Evolutionary conservation across 768 basidiomycete species (phyloP).

Genomic region (Crepidotus variabilis): DNA sequence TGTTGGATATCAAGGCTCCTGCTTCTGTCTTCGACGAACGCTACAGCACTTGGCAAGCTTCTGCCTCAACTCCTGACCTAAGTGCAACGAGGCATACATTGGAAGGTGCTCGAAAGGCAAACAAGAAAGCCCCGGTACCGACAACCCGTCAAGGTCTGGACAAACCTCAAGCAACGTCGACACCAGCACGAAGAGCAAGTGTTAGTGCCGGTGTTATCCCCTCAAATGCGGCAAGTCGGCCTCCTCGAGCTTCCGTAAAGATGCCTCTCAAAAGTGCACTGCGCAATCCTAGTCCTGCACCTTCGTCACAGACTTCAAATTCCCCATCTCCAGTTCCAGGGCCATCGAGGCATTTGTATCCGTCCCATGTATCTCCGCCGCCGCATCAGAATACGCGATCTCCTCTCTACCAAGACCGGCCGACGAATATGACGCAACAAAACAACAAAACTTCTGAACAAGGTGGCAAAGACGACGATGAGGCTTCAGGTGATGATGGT

Average conservation of each 20-base stretch:
- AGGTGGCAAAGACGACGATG: not conserved
- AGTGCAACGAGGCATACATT: not conserved
- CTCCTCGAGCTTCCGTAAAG: conserved; percentile 28
- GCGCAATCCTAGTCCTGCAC: conserved; percentile 46
- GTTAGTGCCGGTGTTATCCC: not conserved
- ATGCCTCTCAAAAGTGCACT: conserved; percentile 62
- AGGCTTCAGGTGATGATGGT: conserved; percentile 29
- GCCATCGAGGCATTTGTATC: not conserved
- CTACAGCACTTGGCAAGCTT: not conserved
- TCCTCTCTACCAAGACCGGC: not conserved
- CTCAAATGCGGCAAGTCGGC: not conserved
- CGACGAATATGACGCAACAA: not conserved
- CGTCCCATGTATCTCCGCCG: not conserved
- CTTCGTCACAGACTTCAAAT: conserved; percentile 33
- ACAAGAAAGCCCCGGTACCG: not conserved
- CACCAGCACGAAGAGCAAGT: not conserved
- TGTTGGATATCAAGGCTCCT: conserved; percentile 25
- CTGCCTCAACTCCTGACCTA: conserved; percentile 4
- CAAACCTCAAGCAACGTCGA: not conserved
- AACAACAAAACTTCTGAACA: not conserved
- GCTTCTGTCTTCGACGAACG: conserved; percentile 31
- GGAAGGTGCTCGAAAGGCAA: not conserved
- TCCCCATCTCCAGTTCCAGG: not conserved
- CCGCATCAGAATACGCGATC: not conserved
- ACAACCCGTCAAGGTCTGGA: not conserved